Base-by-base conservation (phyloP, 208 protist genomes). In the Acanthamoeba polyphaga region DNA sequence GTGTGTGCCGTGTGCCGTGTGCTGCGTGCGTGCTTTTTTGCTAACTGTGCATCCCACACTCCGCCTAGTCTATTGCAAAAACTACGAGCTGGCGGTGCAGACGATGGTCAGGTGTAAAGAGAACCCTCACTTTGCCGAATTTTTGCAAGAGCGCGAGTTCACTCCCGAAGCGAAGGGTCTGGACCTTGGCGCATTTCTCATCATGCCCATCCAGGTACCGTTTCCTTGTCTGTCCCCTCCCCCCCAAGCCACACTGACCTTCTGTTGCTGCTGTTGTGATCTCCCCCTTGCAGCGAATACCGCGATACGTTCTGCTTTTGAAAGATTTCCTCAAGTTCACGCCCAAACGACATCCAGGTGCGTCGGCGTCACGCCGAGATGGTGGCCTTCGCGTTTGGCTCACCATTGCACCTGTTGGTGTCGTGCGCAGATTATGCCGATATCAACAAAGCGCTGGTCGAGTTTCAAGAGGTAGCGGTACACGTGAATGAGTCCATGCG, bases 261-360 rank as follows among this genome's bases (percentile, higher is more conserved):
- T 24, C 55, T 24, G 55, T 60, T 58, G 29, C 55, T 15, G 12
- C 3, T 58, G 53, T 60, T 22, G 55, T 7, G 55, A 15, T 60
- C 34, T 15, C 17, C 32, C 13, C 46, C 0, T 60, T 24, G 22
- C 49, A 66, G 46, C 80, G 51, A 88, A 88, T 64, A 88, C 72
- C 72, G 29, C 72, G 80, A 53, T 88, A 88, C 80, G 80, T 88
- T 15, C 24, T 88, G 49, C 80, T 88, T 15, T n/a, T 88, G n/a
- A 19, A 24, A 34, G 80, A 88, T 62, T 64, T 88, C 46, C 80
- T 66, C 46, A 88, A 88, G 80, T 22, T 64, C 27, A 88, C 80
- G 29, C 51, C 80, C 13, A 32, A 64, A 24, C 29, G 34, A 27
- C 80, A 88, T 88, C 80, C 80, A 9, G 72, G 72, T 80, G 13